Evolutionary conservation across 441 rosid genomes (phyloP).

Genomic region (Adansonia rubrostipa): DNA sequence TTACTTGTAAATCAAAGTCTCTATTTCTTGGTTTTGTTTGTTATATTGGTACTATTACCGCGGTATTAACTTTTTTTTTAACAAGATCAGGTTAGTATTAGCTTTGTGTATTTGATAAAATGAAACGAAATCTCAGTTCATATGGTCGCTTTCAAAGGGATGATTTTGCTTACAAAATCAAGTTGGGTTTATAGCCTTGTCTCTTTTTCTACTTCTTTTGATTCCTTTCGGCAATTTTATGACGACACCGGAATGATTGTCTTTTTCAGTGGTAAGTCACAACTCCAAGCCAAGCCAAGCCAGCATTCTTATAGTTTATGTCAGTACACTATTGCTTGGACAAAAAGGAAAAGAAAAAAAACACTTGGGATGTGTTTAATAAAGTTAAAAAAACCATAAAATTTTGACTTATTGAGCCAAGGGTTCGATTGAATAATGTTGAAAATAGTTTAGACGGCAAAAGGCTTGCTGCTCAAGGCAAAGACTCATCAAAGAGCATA

Average conservation of each 20-base stretch:
- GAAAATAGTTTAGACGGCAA: not conserved
- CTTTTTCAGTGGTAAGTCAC: not conserved
- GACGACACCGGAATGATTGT: not conserved
- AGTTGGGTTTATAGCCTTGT: conserved; percentile 8
- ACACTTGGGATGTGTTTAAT: not conserved
- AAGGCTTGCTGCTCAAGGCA: conserved; percentile 12
- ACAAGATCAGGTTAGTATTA: too few species aligned
- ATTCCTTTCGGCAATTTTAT: conserved; percentile 11
- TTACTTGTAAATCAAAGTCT: not conserved
- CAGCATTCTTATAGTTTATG: not conserved
- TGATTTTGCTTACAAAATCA: not conserved
- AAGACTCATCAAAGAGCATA: not conserved
- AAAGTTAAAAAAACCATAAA: not conserved
- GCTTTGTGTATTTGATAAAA: not conserved
- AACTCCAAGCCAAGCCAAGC: not conserved
- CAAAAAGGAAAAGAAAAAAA: not conserved
- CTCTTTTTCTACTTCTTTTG: not conserved
- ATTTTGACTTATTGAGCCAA: not conserved
- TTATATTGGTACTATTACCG: not conserved
- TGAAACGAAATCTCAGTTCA: not conserved
- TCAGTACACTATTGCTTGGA: not conserved
- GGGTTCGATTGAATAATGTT: not conserved
- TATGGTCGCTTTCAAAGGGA: conserved; percentile 5
- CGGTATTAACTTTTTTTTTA: not conserved
- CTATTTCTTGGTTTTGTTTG: too few species aligned